Conservation (phyloP, 1,139 yeast genomes). For the Debaryomycetaceae sp. region DNA sequence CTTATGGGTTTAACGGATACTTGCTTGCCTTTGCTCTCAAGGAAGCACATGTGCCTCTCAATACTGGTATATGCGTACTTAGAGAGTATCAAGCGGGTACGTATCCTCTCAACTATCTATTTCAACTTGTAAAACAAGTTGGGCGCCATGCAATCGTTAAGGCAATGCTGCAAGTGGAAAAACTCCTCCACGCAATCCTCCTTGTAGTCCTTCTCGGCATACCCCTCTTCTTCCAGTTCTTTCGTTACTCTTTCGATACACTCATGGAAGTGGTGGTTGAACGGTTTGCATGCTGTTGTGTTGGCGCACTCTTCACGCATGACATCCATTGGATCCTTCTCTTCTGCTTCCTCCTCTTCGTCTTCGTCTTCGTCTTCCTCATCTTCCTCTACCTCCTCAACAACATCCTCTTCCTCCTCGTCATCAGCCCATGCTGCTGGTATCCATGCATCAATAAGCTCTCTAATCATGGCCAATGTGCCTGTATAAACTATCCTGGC, state of each 20-base stretch:
- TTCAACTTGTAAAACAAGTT: slow-evolving; percentile 78
- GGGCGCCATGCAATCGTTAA: slow-evolving; percentile 90
- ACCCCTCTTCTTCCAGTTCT: slow-evolving; percentile 74
- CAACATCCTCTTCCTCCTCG: slow-evolving; percentile 29
- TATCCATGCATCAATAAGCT: slow-evolving; percentile 69
- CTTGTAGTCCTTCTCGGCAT: slow-evolving; percentile 71
- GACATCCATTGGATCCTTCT: slow-evolving; percentile 55
- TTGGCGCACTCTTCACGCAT: slow-evolving; percentile 60
- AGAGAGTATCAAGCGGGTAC: too few species aligned
- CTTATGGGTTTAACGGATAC: too few species aligned
- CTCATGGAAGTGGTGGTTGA: slow-evolving; percentile 84
- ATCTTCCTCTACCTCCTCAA: slow-evolving; percentile 29
- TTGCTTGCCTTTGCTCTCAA: too few species aligned
- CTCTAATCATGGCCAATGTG: slow-evolving; percentile 51
- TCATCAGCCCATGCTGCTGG: slow-evolving; percentile 88
- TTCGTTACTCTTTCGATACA: slow-evolving; percentile 91
- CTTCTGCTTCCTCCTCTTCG: slow-evolving; percentile 70
- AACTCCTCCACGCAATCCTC: slow-evolving; percentile 98
- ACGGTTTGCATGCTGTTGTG: slow-evolving; percentile 59
- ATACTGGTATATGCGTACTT: too few species aligned
- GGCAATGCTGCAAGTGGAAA: slow-evolving; percentile 92
- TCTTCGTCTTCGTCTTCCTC: slow-evolving; percentile 48
- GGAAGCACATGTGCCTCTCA: too few species aligned
- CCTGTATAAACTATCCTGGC: not conserved
- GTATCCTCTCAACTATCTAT: slow-evolving; percentile 20